Evolutionary conservation across 2,329 filamentous ascomycete species (phyloP).

Genomic region (Madurella fahalii): DNA sequence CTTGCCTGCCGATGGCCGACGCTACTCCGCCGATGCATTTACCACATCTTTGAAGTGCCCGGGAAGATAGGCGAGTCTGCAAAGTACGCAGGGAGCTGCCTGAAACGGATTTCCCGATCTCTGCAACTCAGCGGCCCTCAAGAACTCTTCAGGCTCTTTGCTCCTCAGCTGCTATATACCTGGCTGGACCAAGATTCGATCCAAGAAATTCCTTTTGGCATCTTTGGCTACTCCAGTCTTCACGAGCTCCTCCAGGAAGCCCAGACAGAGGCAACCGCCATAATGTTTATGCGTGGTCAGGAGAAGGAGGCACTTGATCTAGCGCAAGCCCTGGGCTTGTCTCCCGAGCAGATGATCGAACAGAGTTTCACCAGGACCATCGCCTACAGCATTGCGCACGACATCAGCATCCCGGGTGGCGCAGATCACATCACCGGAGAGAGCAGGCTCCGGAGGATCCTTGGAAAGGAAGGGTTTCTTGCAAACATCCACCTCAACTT

Average conservation of each 20-base stretch:
- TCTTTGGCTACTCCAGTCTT: conserved; percentile 74
- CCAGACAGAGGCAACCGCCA: conserved; percentile 71
- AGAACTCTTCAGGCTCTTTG: conserved; percentile 77
- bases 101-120: conserved; percentile 60
- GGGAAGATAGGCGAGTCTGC: conserved; percentile 63
- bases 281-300: conserved; percentile 78
- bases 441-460: conserved; percentile 59
- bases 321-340: conserved; percentile 51
- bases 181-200: conserved; percentile 71
- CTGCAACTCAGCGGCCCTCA: conserved; percentile 63
- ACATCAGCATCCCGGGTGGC: conserved; percentile 50
- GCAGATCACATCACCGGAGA: conserved; percentile 55
- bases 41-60: conserved; percentile 89
- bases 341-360: conserved; percentile 56
- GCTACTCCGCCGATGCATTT: conserved; percentile 78
- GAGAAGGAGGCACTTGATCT: conserved; percentile 60
- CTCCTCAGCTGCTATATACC: conserved; percentile 83
- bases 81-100: conserved; percentile 68
- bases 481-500: conserved; percentile 65
- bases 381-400: conserved; percentile 79
- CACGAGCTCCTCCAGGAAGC: conserved; percentile 65
- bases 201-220: conserved; percentile 72
- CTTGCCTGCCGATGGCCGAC: conserved; percentile 83
- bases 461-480: conserved; percentile 64
- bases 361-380: conserved; percentile 71